Conservation (phyloP, 257 asterid species). For the Echium plantagineum region DNA sequence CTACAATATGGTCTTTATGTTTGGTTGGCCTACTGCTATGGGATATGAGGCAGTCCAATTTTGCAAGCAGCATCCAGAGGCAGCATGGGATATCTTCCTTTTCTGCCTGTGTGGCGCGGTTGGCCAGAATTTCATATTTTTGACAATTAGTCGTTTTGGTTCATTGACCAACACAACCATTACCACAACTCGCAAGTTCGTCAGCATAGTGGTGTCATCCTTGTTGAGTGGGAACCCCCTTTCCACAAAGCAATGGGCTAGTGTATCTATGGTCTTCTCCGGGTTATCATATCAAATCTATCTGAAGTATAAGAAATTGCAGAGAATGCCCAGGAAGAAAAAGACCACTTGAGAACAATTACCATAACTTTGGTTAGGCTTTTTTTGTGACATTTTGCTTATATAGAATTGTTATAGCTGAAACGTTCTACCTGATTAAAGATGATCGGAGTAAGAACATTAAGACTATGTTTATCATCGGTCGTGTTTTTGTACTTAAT, state of each 20-base stretch:
- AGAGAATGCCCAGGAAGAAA: constrained; percentile 57
- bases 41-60: constrained; percentile 73
- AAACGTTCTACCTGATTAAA: neutral
- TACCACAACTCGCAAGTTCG: constrained; percentile 91
- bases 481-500: neutral
- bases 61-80: constrained; percentile 92
- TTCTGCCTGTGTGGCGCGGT: constrained; percentile 94
- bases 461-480: neutral
- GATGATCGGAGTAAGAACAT: neutral
- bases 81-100: constrained; percentile 86
- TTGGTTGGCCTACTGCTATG: constrained; percentile 70
- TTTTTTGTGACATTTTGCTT: neutral
- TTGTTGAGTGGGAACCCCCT: constrained; percentile 80
- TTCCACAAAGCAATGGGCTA: constrained; percentile 76
- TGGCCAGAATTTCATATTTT: constrained; percentile 85
- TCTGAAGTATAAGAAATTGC: constrained; percentile 71
- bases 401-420: constrained; percentile 13
- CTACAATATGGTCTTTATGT: constrained; percentile 82
- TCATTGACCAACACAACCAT: constrained; percentile 92
- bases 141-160: constrained; percentile 88
- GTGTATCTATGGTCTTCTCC: constrained; percentile 84
- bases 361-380: neutral
- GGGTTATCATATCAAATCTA: constrained; percentile 87
- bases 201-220: constrained; percentile 93
- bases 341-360: constrained; percentile 35